Evolutionary conservation across 1,284 basidiomycete genomes (phyloP).

Genomic region (Irpex sp.): DNA sequence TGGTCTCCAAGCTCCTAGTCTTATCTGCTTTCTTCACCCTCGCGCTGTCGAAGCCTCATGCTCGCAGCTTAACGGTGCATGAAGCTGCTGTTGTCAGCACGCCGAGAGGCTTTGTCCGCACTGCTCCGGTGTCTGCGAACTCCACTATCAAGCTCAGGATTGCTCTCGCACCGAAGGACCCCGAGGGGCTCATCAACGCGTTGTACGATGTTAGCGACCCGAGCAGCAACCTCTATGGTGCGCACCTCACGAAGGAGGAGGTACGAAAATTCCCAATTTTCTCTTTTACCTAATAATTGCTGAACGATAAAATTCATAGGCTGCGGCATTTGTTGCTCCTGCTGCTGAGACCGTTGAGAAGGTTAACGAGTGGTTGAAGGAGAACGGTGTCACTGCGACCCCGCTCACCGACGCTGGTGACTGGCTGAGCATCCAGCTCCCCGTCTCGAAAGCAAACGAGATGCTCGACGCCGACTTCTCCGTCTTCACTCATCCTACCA

Average conservation of each 20-base stretch:
- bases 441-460: constrained; percentile 35
- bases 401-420: constrained; percentile 33
- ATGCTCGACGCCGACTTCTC: constrained; percentile 38
- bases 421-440: constrained; percentile 37
- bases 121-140: constrained; percentile 15
- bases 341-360: constrained; percentile 29
- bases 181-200: constrained; percentile 16
- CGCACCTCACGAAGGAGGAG: constrained; percentile 31
- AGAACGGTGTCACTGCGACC: constrained; percentile 30
- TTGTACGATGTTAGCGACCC: constrained; percentile 34
- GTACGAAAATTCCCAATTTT: constrained; percentile 14
- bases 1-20: constrained; percentile 23
- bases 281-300: constrained; percentile 11
- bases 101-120: constrained; percentile 18
- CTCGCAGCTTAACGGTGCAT: constrained; percentile 17
- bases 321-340: constrained; percentile 35
- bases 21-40: constrained; percentile 17
- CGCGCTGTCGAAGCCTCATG: constrained; percentile 17
- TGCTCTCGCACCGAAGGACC: constrained; percentile 23
- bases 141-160: constrained; percentile 21
- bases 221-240: constrained; percentile 27
- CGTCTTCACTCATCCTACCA: constrained; percentile 32
- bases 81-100: constrained; percentile 17
- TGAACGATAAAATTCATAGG: constrained; percentile 20
- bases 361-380: constrained; percentile 35